These are phyloP conservation scores for Stagonosporopsis chrysanthemi DNA, from an alignment of 2,329 filamentous ascomycete species.

Conservation along the genomic window DNA sequence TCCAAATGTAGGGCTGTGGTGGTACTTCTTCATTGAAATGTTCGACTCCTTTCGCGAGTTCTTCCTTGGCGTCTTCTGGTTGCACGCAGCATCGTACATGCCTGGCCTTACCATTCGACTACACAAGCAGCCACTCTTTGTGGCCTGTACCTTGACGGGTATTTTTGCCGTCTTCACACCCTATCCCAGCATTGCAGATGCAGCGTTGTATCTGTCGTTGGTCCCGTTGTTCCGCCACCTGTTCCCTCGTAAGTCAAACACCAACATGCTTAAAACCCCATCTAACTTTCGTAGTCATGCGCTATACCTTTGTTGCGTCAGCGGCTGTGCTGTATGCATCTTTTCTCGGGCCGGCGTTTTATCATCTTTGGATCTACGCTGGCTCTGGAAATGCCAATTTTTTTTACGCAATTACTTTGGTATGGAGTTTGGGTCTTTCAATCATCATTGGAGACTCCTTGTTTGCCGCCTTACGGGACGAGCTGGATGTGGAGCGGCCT, in stretches of 20 bases:
- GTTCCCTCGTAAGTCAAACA: slow-evolving; percentile 71
- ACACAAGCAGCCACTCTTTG: slow-evolving; percentile 84
- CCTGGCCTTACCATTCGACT: slow-evolving; percentile 84
- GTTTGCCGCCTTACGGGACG: slow-evolving; percentile 88
- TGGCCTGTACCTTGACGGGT: slow-evolving; percentile 82
- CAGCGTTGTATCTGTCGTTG: slow-evolving; percentile 82
- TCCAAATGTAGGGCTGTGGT: slow-evolving; percentile 96
- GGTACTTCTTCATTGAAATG: slow-evolving; percentile 99
- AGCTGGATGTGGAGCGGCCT: slow-evolving; percentile 91
- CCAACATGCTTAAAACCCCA: background rate
- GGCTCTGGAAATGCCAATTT: slow-evolving; percentile 98
- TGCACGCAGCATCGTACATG: slow-evolving; percentile 90
- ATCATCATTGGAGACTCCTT: slow-evolving; percentile 86
- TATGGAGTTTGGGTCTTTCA: slow-evolving; percentile 92
- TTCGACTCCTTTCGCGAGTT: slow-evolving; percentile 98
- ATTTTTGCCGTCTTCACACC: slow-evolving; percentile 96
- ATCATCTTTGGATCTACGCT: slow-evolving; percentile 97
- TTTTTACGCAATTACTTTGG: slow-evolving; percentile 98
- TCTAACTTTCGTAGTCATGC: slow-evolving; percentile 69
- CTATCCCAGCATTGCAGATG: slow-evolving; percentile 92
- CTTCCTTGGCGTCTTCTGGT: slow-evolving; percentile 97
- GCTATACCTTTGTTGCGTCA: slow-evolving; percentile 87
- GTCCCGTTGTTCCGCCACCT: slow-evolving; percentile 89
- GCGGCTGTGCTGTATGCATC: slow-evolving; percentile 86
- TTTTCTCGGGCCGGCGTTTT: slow-evolving; percentile 91